These are phyloP conservation scores for Saksenaea vasiformis DNA, from an alignment of 371 early-diverging fungal species.

Conservation along the genomic window DNA sequence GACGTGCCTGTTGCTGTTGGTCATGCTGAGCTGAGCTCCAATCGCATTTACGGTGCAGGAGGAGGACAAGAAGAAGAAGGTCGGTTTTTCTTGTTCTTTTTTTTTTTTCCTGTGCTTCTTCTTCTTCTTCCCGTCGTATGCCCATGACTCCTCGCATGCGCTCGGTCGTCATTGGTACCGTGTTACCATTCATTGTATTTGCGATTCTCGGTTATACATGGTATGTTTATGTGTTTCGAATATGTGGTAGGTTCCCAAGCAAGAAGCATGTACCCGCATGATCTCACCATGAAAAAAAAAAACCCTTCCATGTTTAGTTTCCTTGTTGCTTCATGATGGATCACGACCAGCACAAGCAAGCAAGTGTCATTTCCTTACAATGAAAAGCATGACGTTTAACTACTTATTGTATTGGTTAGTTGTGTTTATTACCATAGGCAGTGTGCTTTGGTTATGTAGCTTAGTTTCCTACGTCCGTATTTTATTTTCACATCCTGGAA, in stretches of 20 bases:
- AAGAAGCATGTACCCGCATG: not conserved
- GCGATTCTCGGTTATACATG: conserved; percentile 47
- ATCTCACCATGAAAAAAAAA: no score
- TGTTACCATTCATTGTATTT: conserved; percentile 38
- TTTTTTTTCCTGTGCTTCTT: not conserved
- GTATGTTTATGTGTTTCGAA: conserved; percentile 54
- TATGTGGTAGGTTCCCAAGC: conserved; percentile 47
- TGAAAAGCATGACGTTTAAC: not conserved
- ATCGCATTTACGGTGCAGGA: no score
- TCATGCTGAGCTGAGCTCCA: no score
- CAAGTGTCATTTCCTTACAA: conserved; percentile 6
- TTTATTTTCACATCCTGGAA: conserved; percentile 51
- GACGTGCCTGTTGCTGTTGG: no score
- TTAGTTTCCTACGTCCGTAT: conserved; percentile 50
- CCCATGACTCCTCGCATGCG: not conserved
- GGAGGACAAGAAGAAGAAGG: no score
- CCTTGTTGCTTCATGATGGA: not conserved
- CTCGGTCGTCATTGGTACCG: conserved; percentile 8
- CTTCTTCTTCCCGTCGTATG: not conserved
- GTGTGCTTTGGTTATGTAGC: conserved; percentile 44
- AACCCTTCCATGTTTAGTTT: not conserved
- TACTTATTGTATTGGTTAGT: conserved; percentile 37
- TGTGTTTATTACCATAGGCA: conserved; percentile 46
- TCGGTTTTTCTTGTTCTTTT: no score
- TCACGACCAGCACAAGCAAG: conserved; percentile 29